These are phyloP conservation scores for Gamarada debralockiae DNA, from an alignment of 495 filamentous ascomycete species.

Conservation along the genomic window DNA sequence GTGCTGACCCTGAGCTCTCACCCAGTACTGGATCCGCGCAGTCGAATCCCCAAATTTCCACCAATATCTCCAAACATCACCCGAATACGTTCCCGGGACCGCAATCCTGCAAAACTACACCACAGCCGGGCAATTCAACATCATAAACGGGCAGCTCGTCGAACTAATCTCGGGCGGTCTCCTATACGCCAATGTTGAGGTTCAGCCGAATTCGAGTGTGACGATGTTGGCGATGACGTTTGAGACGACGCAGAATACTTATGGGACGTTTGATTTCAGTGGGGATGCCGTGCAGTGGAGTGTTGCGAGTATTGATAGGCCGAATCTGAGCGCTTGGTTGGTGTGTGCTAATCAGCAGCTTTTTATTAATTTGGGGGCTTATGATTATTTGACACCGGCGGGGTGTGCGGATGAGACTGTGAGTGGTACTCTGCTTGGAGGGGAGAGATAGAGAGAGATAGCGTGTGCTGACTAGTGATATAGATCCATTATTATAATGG, in stretches of 20 bases:
- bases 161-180: constrained; percentile 34
- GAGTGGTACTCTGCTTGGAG: too few relatives aligned
- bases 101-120: constrained; percentile 49
- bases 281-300: constrained; percentile 56
- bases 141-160: constrained; percentile 53
- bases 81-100: constrained; percentile 39
- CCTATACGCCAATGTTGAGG: constrained; percentile 35
- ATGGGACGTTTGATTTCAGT: constrained; percentile 53
- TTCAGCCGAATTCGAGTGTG: constrained; percentile 19
- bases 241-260: constrained; percentile 46
- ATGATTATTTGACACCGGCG: constrained; percentile 50
- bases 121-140: constrained; percentile 58
- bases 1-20: too few relatives aligned
- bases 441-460: neutral
- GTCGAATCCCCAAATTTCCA: constrained; percentile 58
- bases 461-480: constrained; percentile 9
- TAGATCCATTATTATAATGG: constrained; percentile 48
- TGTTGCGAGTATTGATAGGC: constrained; percentile 40
- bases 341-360: constrained; percentile 49
- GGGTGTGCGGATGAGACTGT: constrained; percentile 59
- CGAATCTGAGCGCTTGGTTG: constrained; percentile 55
- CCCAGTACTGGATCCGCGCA: constrained; percentile 46
- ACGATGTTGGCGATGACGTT: constrained; percentile 36
- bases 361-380: constrained; percentile 58
- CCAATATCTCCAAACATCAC: constrained; percentile 57